Evolutionary conservation across 805 yeast genomes (phyloP), one percentile per base, ranked within the genome.

Genomic region (Kodamaea fukazawae): DNA sequence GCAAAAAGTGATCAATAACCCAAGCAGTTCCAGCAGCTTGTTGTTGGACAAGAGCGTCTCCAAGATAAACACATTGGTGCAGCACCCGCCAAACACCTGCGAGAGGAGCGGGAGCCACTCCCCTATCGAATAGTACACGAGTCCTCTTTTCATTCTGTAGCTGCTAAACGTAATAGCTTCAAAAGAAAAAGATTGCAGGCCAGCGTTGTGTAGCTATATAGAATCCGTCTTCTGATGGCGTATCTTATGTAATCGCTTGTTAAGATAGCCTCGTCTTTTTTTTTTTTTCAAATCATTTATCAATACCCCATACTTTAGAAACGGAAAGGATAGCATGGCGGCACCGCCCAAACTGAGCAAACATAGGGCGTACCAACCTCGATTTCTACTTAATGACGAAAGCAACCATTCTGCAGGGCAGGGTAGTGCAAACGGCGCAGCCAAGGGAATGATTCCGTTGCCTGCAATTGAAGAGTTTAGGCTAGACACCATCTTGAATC

Each of bases 31-130:
- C 10, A 48, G 42, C 16, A 56, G 54, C 3, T 29, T 32, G 27
- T 44, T 40, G 29, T 44, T 43, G 28, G 43, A 29, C 1, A 82
- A 57, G 12, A 83, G 60, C 17, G 67, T 55, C 54, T 85, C 93
- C 36, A 84, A 60, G 1, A 84, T 70, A 42, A 76, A 64, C 20
- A 81, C 89, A 55, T 82, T 85, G 23, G 79, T 63, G 54, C 93
- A 85, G 55, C 93, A 84, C 3, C 90, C 88, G 0, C 86, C 84
- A 51, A 82, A 79, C 9, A 82, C 76, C 23, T 76, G 61, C 8
- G 51, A 30, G 10, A 38, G 27, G 2, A 45, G 41, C 4, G 42
- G 42, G 12, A 30, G 27, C 42, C 42, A 39, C 13, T 39, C 38
- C 13, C 34, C 32, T 6, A 38, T n/a, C 7, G 15, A 23, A 11